These are phyloP conservation scores for Rutstroemia sp. DNA, from an alignment of 2,329 filamentous ascomycete species.

Conservation along the genomic window DNA sequence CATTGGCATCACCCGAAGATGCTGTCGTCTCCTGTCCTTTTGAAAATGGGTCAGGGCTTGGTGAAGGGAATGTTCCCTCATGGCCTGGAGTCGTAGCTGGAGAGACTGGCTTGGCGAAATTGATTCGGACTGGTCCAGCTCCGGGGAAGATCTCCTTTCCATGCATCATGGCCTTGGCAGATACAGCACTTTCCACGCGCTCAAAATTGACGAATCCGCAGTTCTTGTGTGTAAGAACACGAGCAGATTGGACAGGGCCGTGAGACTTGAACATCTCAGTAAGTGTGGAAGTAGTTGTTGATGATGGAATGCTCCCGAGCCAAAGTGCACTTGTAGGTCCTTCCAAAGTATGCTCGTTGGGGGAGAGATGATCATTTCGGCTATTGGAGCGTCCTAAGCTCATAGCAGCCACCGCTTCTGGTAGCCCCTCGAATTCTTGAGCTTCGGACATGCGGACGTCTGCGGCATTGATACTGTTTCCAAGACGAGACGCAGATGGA, in stretches of 20 bases:
- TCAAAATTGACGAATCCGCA: conserved; percentile 99
- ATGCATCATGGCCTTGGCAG: conserved; percentile 81
- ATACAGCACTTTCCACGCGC: conserved; percentile 79
- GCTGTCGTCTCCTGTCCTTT: conserved; percentile 45
- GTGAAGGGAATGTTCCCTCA: conserved; percentile 80
- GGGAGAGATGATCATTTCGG: conserved; percentile 59
- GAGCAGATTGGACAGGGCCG: conserved; percentile 81
- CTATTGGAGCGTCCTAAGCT: conserved; percentile 61
- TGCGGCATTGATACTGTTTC: conserved; percentile 66
- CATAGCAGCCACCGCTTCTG: conserved; percentile 76
- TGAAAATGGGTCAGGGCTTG: conserved; percentile 78
- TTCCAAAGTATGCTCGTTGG: conserved; percentile 72
- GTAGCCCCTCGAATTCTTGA: conserved; percentile 70
- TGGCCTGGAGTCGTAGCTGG: conserved; percentile 83
- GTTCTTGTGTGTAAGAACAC: conserved; percentile 96
- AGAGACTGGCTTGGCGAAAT: conserved; percentile 93
- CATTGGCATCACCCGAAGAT: conserved; percentile 29
- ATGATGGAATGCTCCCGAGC: conserved; percentile 96
- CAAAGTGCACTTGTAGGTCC: conserved; percentile 89
- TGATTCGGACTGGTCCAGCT: conserved; percentile 88
- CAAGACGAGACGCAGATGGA: conserved; percentile 66
- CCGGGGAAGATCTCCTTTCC: conserved; percentile 98
- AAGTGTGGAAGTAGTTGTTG: conserved; percentile 89
- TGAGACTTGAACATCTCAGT: conserved; percentile 95
- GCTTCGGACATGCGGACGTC: conserved; percentile 71